Percentiles rank a stretch among this genome's conserved stretches.
Conservation (phyloP, 2,329 filamentous ascomycete genomes). For the Fusarium sp. region DNA sequence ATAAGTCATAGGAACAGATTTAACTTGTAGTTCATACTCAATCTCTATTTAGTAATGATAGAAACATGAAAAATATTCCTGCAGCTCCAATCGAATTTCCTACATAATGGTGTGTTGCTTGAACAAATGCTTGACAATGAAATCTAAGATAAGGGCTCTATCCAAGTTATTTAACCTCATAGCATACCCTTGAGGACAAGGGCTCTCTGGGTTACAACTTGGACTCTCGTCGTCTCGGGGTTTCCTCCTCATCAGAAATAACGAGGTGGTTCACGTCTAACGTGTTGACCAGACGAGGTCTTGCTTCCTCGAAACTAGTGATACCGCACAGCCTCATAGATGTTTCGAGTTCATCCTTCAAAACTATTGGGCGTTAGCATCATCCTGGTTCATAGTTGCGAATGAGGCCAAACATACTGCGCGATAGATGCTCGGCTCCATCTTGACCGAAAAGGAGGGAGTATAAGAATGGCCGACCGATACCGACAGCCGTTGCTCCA, state of each 20-base stretch:
- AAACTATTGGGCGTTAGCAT: constrained; percentile 13
- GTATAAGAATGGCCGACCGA: constrained; percentile 63
- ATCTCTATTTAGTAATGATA: not conserved
- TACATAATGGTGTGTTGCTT: not conserved
- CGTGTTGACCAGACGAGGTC: constrained; percentile 38
- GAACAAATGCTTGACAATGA: not conserved
- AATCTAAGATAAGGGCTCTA: not conserved
- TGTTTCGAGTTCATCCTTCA: constrained; percentile 41
- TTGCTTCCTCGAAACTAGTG: constrained; percentile 31
- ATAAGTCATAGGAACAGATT: not conserved
- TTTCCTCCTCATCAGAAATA: constrained; percentile 1
- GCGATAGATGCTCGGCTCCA: constrained; percentile 62
- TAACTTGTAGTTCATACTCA: not conserved
- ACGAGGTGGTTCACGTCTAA: constrained; percentile 42
- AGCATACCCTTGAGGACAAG: no score
- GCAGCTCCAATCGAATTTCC: not conserved
- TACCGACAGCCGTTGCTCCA: constrained; percentile 63
- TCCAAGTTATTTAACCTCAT: no score
- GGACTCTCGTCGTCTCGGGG: not conserved
- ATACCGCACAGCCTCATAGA: constrained; percentile 41
- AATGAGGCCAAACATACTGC: constrained; percentile 55
- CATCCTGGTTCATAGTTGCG: not conserved
- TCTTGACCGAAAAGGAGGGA: constrained; percentile 63
- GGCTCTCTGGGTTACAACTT: not conserved
- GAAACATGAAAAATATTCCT: not conserved